Evolutionary conservation across 192 early-diverging fungal species (phyloP).

Genomic region (Umbelopsis sp.): DNA sequence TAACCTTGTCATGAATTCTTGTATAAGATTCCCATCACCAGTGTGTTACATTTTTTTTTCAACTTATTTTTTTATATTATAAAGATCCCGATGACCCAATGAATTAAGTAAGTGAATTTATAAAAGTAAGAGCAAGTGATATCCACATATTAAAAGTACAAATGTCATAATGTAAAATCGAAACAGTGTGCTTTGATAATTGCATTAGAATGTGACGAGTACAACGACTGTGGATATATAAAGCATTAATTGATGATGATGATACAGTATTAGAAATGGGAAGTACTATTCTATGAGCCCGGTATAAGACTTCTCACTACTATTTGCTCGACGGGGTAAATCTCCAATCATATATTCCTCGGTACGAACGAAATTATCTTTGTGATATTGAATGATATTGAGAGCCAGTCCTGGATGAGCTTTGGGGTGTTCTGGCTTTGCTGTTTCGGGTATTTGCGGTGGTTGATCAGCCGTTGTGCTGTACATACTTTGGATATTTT

Average conservation of each 20-base stretch:
- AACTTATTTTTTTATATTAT: no score
- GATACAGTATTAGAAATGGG: background rate
- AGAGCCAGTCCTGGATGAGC: background rate
- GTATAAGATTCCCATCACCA: background rate
- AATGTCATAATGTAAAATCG: no score
- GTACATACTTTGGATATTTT: background rate
- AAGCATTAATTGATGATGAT: background rate
- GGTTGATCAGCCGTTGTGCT: background rate
- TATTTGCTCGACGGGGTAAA: conserved; percentile 14
- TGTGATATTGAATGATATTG: conserved; percentile 15
- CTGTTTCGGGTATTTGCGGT: background rate
- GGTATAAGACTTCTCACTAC: conserved; percentile 2
- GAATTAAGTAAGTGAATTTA: no score
- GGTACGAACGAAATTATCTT: conserved; percentile 10
- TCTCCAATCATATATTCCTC: conserved; percentile 19
- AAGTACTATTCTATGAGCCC: background rate
- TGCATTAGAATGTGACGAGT: no score
- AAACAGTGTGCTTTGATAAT: no score
- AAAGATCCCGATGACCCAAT: no score
- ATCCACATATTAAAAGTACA: no score
- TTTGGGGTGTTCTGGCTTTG: background rate
- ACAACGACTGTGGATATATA: background rate
- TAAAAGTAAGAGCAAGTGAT: no score
- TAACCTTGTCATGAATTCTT: background rate
- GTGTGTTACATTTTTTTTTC: no score